These are phyloP conservation scores for Leishmania tarentolae DNA, from an alignment of 208 protist species.

Conservation along the genomic window DNA sequence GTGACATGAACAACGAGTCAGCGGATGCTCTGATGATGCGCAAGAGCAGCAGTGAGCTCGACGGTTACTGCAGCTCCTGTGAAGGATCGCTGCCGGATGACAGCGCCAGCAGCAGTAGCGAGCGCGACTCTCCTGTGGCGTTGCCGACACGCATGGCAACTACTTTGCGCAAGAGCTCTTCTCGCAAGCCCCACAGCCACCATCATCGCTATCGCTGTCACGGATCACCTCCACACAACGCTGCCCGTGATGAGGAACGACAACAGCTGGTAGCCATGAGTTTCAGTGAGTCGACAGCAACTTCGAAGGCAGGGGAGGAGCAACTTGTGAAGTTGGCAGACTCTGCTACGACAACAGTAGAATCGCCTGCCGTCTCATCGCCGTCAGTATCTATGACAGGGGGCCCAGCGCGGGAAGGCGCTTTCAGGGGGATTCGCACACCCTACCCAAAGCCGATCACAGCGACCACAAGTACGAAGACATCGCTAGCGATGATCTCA, in stretches of 20 bases:
- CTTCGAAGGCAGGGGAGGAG: not conserved
- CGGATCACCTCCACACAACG: conserved; percentile 2
- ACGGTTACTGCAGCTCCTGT: conserved; percentile 34
- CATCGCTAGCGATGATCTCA: conserved; percentile 23
- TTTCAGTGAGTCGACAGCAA: not conserved
- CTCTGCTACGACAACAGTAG: not conserved
- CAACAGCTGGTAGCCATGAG: conserved; percentile 17
- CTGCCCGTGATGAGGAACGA: conserved; percentile 21
- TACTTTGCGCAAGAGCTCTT: not conserved
- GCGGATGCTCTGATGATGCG: not conserved
- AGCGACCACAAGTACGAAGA: conserved; percentile 27
- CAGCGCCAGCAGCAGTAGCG: conserved; percentile 15
- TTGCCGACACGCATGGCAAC: not conserved
- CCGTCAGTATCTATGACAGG: not conserved
- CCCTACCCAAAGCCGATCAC: conserved; percentile 9
- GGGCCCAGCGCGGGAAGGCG: not conserved
- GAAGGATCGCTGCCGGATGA: conserved; percentile 21
- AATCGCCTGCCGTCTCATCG: not conserved
- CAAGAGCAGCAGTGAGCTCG: conserved; percentile 27
- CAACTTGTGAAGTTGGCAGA: not conserved
- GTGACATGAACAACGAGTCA: not conserved
- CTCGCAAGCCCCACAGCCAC: not conserved
- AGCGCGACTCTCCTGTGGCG: not conserved
- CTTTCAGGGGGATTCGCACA: not conserved
- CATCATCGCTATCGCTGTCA: not conserved